Conservation (phyloP, 2,329 filamentous ascomycete genomes). For the Chrysoporthe austroafricana region DNA sequence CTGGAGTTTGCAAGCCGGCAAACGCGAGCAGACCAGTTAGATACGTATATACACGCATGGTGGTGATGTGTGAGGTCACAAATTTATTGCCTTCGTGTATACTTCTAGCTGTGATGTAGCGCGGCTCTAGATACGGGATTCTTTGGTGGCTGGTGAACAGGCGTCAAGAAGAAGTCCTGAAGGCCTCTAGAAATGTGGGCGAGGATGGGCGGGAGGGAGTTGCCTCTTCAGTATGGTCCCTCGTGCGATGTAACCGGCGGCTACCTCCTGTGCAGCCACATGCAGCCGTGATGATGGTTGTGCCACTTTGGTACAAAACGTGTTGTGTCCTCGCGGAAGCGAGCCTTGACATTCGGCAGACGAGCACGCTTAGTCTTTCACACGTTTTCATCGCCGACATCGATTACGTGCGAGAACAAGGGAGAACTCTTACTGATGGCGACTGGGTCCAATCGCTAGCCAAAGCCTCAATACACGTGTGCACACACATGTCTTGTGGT, state of each 20-base stretch:
- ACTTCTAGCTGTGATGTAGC: background rate
- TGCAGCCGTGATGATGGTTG: background rate
- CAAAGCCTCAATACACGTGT: background rate
- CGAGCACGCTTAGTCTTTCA: background rate
- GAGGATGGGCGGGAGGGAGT: background rate
- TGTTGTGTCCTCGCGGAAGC: background rate
- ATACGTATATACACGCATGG: background rate
- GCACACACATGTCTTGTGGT: conserved; percentile 1
- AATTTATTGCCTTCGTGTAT: background rate
- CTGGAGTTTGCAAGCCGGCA: background rate
- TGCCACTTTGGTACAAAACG: background rate
- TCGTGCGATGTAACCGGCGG: background rate
- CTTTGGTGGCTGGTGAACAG: background rate
- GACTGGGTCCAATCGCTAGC: background rate
- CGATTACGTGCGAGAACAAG: background rate
- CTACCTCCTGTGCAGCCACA: background rate
- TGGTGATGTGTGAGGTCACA: background rate
- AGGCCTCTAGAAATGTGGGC: background rate
- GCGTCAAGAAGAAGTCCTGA: background rate
- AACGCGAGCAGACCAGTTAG: background rate
- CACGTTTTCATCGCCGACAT: background rate
- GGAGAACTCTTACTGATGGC: background rate
- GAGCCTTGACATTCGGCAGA: background rate
- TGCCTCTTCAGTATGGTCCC: background rate
- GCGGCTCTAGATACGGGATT: background rate